A percentile compares a stretch with the other conserved stretches of the same genome.
Evolutionary conservation across 2,329 filamentous ascomycete genomes (phyloP).

Genomic region (Aquanectria penicillioides): DNA sequence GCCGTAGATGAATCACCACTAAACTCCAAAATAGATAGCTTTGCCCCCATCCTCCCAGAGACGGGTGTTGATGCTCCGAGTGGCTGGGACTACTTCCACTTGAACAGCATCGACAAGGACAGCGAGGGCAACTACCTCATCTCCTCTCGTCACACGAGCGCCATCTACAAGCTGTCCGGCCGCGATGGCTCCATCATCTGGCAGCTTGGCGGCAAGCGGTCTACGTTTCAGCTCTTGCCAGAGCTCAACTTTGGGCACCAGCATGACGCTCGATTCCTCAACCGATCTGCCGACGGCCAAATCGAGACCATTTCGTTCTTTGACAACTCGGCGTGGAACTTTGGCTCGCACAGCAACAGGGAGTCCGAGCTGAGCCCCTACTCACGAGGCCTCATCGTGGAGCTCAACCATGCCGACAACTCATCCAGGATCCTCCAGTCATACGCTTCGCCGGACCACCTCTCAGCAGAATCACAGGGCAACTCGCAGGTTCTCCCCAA

Average conservation of each 20-base stretch:
- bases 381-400: conserved; percentile 55
- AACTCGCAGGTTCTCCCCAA: conserved; percentile 63
- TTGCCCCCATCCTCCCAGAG: conserved; percentile 9
- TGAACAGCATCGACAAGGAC: conserved; percentile 52
- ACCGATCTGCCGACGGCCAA: conserved; percentile 47
- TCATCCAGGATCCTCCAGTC: conserved; percentile 56
- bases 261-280: conserved; percentile 58
- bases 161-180: conserved; percentile 45
- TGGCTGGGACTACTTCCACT: conserved; percentile 43
- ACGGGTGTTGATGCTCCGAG: conserved; percentile 17
- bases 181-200: conserved; percentile 61
- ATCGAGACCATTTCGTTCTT: conserved; percentile 63
- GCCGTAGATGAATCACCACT: too few species aligned
- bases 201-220: conserved; percentile 60
- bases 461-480: conserved; percentile 60
- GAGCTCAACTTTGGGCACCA: conserved; percentile 58
- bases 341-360: neutral
- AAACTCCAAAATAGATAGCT: conserved; percentile 10
- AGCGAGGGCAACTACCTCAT: conserved; percentile 43
- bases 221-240: conserved; percentile 44
- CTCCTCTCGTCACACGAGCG: conserved; percentile 35
- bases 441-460: conserved; percentile 59
- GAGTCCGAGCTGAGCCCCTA: neutral
- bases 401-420: conserved; percentile 54
- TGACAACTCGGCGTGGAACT: conserved; percentile 55